Conservation (phyloP, 1,284 basidiomycete genomes). For the Austropuccinia psidii region DNA sequence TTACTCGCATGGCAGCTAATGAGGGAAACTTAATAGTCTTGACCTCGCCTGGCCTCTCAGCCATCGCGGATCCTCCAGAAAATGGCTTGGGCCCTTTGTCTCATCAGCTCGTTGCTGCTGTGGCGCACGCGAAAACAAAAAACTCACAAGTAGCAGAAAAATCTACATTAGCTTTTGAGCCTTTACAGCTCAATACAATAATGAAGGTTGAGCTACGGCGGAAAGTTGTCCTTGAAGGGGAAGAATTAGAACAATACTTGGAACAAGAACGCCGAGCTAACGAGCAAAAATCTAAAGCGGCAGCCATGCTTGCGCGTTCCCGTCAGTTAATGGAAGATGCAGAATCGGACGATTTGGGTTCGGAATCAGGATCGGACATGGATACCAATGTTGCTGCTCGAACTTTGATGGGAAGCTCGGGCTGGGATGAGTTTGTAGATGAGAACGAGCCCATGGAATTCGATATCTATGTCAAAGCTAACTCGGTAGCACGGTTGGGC, state of each 20-base stretch:
- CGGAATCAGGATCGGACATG: constrained; percentile 36
- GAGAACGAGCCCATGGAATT: constrained; percentile 60
- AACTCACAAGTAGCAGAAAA: constrained; percentile 40
- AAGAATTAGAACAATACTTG: constrained; percentile 72
- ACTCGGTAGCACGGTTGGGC: constrained; percentile 61
- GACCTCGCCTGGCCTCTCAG: constrained; percentile 55
- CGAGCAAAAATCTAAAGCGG: constrained; percentile 77
- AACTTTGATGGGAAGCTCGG: constrained; percentile 47
- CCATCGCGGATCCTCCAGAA: not conserved
- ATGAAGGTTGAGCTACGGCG: constrained; percentile 82
- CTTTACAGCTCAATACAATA: constrained; percentile 49
- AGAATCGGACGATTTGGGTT: constrained; percentile 52
- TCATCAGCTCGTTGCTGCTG: constrained; percentile 70
- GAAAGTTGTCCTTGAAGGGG: constrained; percentile 56
- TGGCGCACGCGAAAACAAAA: constrained; percentile 66
- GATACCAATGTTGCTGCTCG: constrained; percentile 38
- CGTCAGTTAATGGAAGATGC: constrained; percentile 80
- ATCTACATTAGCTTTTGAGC: constrained; percentile 41
- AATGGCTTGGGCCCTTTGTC: constrained; percentile 73
- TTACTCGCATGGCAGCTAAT: constrained; percentile 70
- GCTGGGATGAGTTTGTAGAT: constrained; percentile 45
- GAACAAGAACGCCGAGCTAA: constrained; percentile 69
- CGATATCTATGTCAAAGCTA: constrained; percentile 90
- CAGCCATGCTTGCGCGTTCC: constrained; percentile 71
- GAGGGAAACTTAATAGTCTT: constrained; percentile 77